Conservation (phyloP, 2,329 filamentous ascomycete species). For the Ceratocystis colombiana region DNA sequence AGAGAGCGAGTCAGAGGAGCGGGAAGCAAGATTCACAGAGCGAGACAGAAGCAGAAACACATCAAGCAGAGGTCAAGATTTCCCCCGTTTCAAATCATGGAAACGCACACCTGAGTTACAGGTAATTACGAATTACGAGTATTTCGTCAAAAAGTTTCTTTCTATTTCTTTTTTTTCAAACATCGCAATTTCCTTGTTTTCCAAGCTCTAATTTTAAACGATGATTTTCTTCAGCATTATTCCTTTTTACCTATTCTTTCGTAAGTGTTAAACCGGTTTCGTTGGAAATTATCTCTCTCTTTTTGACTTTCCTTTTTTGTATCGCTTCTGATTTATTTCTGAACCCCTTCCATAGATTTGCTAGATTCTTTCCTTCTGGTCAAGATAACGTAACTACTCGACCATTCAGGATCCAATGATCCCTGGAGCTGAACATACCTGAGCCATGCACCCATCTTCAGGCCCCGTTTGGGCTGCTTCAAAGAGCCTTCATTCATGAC, state of each 20-base stretch:
- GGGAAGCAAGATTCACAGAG: not conserved
- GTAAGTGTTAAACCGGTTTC: not conserved
- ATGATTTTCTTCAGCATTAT: not conserved
- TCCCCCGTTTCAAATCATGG: too few species aligned
- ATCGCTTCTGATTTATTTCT: not conserved
- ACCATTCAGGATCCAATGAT: slow-evolving; percentile 3
- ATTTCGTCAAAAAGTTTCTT: not conserved
- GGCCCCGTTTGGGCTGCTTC: not conserved
- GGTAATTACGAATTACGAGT: not conserved
- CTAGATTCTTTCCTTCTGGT: not conserved
- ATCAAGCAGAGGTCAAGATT: not conserved
- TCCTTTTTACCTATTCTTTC: too few species aligned
- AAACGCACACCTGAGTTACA: not conserved
- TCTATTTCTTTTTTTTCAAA: not conserved
- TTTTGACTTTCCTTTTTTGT: not conserved
- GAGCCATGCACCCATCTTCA: not conserved
- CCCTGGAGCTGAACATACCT: slow-evolving; percentile 10
- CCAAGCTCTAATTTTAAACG: not conserved
- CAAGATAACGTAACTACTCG: not conserved
- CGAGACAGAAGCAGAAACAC: not conserved
- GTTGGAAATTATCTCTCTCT: not conserved
- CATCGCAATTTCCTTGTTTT: not conserved
- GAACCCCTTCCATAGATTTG: not conserved
- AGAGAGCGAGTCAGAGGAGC: not conserved
- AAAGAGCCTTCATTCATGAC: not conserved